phyloP scores from a whole-genome alignment of 768 basidiomycete species.

The Neoboletus subvelutipes region DNA sequence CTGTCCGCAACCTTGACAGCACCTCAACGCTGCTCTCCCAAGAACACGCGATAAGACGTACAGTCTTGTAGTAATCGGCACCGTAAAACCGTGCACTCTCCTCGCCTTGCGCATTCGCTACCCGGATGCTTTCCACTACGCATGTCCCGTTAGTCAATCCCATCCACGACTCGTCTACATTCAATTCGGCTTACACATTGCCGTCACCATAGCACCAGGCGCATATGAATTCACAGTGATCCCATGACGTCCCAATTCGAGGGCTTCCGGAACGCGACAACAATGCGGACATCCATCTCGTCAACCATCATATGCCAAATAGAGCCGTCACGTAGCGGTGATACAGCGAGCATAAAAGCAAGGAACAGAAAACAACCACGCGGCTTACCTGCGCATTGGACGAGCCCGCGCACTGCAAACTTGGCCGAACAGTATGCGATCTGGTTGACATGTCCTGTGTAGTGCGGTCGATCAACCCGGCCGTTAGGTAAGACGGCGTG shows the following conservation, averaged over 20 bases:
- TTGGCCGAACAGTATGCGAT: constrained; percentile 18
- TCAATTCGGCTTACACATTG: constrained; percentile 16
- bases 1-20: not conserved
- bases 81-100: not conserved
- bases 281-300: constrained; percentile 11
- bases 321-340: constrained; percentile 1
- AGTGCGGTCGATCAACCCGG: not conserved
- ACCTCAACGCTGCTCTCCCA: not conserved
- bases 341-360: not conserved
- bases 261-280: constrained; percentile 11
- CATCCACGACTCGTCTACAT: not conserved
- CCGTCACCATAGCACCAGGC: constrained; percentile 28
- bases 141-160: not conserved
- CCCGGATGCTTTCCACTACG: not conserved
- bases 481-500: not conserved
- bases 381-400: constrained; percentile 18
- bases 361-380: not conserved
- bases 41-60: not conserved
- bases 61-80: constrained; percentile 1
- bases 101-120: not conserved
- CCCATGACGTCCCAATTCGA: constrained; percentile 29
- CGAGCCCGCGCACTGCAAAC: constrained; percentile 9
- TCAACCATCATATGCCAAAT: constrained; percentile 1
- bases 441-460: not conserved
- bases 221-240: too few relatives aligned